phyloP scores from a whole-genome alignment of 2,329 filamentous ascomycete genomes.

The Colletotrichum sp. region DNA sequence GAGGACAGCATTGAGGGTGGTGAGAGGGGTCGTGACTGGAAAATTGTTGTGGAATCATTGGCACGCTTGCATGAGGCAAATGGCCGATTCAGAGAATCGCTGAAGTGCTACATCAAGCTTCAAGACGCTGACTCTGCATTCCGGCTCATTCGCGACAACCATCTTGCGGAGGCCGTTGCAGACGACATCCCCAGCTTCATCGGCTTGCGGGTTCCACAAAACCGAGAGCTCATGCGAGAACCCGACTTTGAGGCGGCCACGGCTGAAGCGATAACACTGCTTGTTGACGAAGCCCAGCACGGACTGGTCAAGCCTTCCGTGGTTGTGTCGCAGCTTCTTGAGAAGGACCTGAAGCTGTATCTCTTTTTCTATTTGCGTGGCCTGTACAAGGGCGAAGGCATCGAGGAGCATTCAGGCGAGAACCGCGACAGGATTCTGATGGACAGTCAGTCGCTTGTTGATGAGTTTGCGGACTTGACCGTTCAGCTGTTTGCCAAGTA shows the following conservation, averaged over 20 bases:
- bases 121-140: constrained; percentile 93
- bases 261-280: constrained; percentile 80
- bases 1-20: constrained; percentile 80
- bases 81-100: constrained; percentile 81
- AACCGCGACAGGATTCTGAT: constrained; percentile 61
- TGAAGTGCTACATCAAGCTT: constrained; percentile 87
- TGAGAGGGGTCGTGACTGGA: constrained; percentile 81
- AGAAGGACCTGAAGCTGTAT: constrained; percentile 72
- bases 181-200: constrained; percentile 93
- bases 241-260: constrained; percentile 80
- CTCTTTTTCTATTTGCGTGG: constrained; percentile 91
- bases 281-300: constrained; percentile 90
- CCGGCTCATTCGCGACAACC: constrained; percentile 82
- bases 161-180: constrained; percentile 85
- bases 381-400: constrained; percentile 80
- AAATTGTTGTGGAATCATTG: constrained; percentile 84
- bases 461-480: constrained; percentile 86
- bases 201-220: constrained; percentile 79
- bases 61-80: constrained; percentile 85
- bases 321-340: constrained; percentile 80
- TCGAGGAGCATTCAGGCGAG: constrained; percentile 58
- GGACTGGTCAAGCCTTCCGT: constrained; percentile 80
- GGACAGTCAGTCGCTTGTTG: constrained; percentile 73
- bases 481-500: constrained; percentile 87
- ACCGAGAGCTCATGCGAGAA: constrained; percentile 68